Base-by-base conservation (phyloP, 257 asterid species). In the Anisodus tanguticus region DNA sequence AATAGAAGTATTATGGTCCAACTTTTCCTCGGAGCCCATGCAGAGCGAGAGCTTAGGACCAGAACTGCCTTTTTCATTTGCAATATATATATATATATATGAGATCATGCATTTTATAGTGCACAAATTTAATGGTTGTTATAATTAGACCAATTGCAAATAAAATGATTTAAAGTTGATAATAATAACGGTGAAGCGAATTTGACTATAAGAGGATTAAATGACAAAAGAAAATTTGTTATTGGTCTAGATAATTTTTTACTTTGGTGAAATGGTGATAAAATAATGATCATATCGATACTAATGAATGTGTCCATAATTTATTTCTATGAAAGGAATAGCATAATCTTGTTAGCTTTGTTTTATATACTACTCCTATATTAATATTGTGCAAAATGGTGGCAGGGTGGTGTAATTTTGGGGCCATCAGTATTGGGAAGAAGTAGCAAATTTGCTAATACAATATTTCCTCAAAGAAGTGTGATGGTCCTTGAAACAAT, bases 401-500 rank as follows among this genome's bases (percentile, higher is more conserved):
- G 45, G 67, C 89, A 95, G 99, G 99, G 99, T 45, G 98, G 99
- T 2, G 84, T 95, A 69, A 87, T 97, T 79, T 81, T 97, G 84
- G 99, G 99, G 4, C 99, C 99, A 63, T 97, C 99, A 3, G 93
- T 95, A 0, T 81, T 95, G 16, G 98, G 99, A 69, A 86, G 91
- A 78, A 90, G 88, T 85, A 2, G 19, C 2, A 84, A 80, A 74
- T 97, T 95, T 13, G 93, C 97, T 1, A 67, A 82, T n/a, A 82
- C 89, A 1, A n/a, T 95, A 13, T 97, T 97, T 55, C 99, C 99
- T 35, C 89, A 93, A 2, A 87, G 98, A 86, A 95, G 99, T 86
- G 97, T 97, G 26, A 92, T 97, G 99, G 95, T 97, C n/a, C 93
- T 97, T 0, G 98, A 95, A 82, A 97, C 98, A 16, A 95, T 95